phyloP scores from a whole-genome alignment of 1,284 basidiomycete genomes.

The Apiotrichum porosum region DNA sequence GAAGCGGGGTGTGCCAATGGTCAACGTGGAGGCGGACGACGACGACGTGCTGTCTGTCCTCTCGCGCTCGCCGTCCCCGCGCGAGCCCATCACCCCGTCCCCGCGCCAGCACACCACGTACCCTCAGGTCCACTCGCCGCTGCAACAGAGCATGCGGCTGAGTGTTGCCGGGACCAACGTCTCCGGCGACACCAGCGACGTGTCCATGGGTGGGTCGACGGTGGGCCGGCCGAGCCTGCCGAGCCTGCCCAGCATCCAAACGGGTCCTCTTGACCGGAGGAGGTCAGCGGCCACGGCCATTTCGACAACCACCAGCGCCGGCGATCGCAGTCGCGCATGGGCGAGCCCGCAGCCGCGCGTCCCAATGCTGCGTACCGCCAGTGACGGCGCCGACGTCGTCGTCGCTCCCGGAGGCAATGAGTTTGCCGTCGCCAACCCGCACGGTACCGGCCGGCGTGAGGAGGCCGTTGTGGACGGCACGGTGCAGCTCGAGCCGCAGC shows the following conservation, averaged over 20 bases:
- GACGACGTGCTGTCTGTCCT: neutral
- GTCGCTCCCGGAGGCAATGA: slow-evolving; percentile 31
- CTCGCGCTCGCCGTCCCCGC: slow-evolving; percentile 9
- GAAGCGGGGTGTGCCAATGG: slow-evolving; percentile 29
- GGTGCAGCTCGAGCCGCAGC: neutral
- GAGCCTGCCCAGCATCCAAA: too few species aligned
- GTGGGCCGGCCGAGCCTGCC: too few species aligned
- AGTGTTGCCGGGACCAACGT: slow-evolving; percentile 1
- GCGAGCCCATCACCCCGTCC: neutral
- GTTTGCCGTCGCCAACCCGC: slow-evolving; percentile 37
- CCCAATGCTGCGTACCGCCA: slow-evolving; percentile 33
- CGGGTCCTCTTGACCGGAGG: too few species aligned
- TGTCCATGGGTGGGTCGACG: neutral
- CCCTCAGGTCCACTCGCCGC: neutral
- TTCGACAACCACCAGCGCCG: too few species aligned
- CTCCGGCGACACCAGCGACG: slow-evolving; percentile 8
- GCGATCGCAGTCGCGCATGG: too few species aligned
- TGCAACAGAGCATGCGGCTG: slow-evolving; percentile 1
- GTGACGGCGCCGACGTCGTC: slow-evolving; percentile 40
- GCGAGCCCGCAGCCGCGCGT: too few species aligned
- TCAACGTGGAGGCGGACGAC: slow-evolving; percentile 28
- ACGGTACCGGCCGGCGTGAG: slow-evolving; percentile 27
- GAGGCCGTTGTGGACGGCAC: neutral
- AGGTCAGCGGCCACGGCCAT: too few species aligned
- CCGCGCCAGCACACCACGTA: neutral